A percentile compares a stretch with the other conserved stretches of the same genome.
phyloP scores from a whole-genome alignment of 139 green algal genomes.

The Coelastrella sp. region DNA sequence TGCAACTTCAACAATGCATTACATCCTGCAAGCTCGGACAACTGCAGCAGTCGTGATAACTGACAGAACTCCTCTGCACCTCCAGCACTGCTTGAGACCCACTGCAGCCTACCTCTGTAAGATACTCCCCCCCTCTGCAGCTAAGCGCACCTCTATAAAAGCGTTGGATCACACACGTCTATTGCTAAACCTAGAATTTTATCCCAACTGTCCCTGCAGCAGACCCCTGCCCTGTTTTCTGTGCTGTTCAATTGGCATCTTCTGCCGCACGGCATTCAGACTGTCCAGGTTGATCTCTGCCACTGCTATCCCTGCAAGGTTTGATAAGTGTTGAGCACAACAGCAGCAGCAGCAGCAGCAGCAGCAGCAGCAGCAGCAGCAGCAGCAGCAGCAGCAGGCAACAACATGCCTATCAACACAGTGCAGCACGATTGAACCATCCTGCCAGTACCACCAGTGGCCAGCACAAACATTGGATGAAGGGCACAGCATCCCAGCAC shows the following conservation, averaged over 20 bases:
- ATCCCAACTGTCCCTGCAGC: background rate
- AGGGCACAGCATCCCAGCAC: too few relatives aligned
- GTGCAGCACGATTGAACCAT: background rate
- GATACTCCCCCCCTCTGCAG: too few relatives aligned
- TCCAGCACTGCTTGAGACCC: too few relatives aligned
- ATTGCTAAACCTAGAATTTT: too few relatives aligned
- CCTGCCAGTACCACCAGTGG: background rate
- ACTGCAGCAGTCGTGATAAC: too few relatives aligned
- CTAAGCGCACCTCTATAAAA: too few relatives aligned
- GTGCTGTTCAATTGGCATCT: conserved; percentile 72
- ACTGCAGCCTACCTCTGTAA: too few relatives aligned
- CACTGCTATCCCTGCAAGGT: conserved; percentile 71
- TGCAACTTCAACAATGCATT: too few relatives aligned
- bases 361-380: conserved; percentile 24
- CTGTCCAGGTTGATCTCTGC: conserved; percentile 78
- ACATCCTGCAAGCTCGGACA: too few relatives aligned
- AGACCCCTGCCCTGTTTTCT: conserved; percentile 22
- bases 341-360: conserved; percentile 23
- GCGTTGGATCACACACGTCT: too few relatives aligned
- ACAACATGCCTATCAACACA: background rate
- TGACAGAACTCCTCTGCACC: too few relatives aligned
- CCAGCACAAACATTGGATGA: background rate
- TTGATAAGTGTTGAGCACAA: background rate
- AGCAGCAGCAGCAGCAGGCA: conserved; percentile 23
- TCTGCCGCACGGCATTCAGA: conserved; percentile 53